Base-by-base conservation (phyloP, 306 rosid genomes). In the Lagenaria siceraria region DNA sequence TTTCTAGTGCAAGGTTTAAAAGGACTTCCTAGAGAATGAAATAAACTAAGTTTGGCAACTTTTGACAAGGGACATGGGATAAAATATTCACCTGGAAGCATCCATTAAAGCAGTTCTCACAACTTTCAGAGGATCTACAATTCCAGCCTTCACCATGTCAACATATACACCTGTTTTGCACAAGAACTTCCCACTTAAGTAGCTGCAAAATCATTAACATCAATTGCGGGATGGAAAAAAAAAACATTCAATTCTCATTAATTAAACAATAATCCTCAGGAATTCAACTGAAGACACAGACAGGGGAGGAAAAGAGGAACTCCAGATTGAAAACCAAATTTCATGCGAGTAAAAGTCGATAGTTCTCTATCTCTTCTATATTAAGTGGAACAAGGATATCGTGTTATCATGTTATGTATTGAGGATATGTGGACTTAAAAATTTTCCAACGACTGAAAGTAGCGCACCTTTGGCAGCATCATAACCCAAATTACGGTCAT, bases 51-150 rank as follows among this genome's bases (percentile, higher is more conserved):
- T 38, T n/a, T 5, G 40, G 33, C 19, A 70, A 25, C 22, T 70
- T 46, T 17, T 46, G 58, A 70, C 6, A 43, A 43, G 17, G 38
- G 53, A 48, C 1, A 25, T 24, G 24, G 22, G 36, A 48, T 27
- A 0, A 38, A 71, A 72, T 42, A 63, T 80, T 90, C 81, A 95
- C 98, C 98, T 95, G 79, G 98, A 93, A 75, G 98, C 97, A 61
- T 92, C 97, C 33, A 82, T 86, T 81, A 95, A 85, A 42, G 98
- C 96, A 19, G 98, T 92, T 86, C 96, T 89, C 66, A 95, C 84
- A 48, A 95, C 97, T 85, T 95, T 95, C 52, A 95, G 86, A 78
- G 98, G 98, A 81, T 95, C 98, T 63, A 95, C 82, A 55, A 95
- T 92, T 81, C 97, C 96, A 33, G 95, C 89, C 78, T 90, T 83